Evolutionary conservation across 1,284 basidiomycete genomes (phyloP), one percentile per base, ranked within the genome.

Genomic region (Ceratobasidium sp.): DNA sequence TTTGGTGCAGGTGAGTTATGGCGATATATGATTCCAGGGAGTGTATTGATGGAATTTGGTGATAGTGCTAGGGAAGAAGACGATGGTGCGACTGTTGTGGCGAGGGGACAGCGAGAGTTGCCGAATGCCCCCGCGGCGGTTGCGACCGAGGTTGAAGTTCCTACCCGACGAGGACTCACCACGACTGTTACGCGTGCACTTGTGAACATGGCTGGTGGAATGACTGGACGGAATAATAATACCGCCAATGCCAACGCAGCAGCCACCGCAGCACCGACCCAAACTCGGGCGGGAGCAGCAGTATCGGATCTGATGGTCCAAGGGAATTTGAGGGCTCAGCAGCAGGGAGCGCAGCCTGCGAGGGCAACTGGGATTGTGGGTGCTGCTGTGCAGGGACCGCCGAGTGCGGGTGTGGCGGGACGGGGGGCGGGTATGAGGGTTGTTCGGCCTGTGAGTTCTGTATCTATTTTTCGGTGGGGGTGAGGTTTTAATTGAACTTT

Each of bases 1-100:
- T 93, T 79, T 93, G 91, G 91, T 93, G 91, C 78, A 89, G 87
- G 61, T 63, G 61, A 47, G 61, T 62, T 46, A 28, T 13, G 5
- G 35, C 46, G 6, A 14, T 1, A 16, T 7, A 21, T 38, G 43
- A 11, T 21, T 5, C 11, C 32, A 28, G 50, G 55, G 23, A 55
- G 23, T 8, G 52, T 7, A 55, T 11, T 55, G 23, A 18, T 61
- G 58, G 9, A 11, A 30, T 14, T 46, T 23, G 38, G 41, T 30
- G 26, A 8, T 21, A 64, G 62, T 52, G 62, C 62, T 3, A 44
- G 62, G 9, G 62, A 64, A 47, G 62, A 64, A 41, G 62, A 64
- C 49, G 62, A 64, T 26, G 52, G 23, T 3, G 47, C 46, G 5
- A 52, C 47, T 7, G 62, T 64, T 6, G 62, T 64, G 18, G 62